Base-by-base conservation (phyloP, 139 green algal genomes). In the Diplosphaera chodatii region DNA sequence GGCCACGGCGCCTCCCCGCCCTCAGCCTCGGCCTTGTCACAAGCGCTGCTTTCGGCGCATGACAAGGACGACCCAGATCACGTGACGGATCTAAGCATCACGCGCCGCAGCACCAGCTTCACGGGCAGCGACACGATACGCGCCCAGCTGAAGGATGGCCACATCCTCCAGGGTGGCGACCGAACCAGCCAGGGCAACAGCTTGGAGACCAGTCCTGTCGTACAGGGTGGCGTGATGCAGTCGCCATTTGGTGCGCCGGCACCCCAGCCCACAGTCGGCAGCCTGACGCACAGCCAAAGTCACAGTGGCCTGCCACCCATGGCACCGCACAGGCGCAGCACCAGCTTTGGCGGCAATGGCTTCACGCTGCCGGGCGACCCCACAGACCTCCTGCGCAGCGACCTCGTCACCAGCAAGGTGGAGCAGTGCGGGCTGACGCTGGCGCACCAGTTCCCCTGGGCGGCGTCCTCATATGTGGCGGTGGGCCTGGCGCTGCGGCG, bases 401-500 rank as follows among this genome's bases (percentile, higher is more conserved):
- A 59, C 48, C 48, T 59, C 10, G 48, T 59, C 48, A 59, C 48
- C 48, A 59, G 48, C 48, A 59, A 59, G 48, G 48, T 77, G 64
- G 72, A 80, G 59, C 55, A 73, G 23, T 81, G 77, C 74, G 76
- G 76, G 4, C 32, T 69, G 32, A 72, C 70, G 67, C 71, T 81
- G 62, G 76, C 76, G 18, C 76, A 81, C 66, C 76, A 81, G 62
- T 81, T 81, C 23, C 76, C 76, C 65, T 82, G 72, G 41, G 69
- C 78, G 67, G 72, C 78, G 20, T 76, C 78, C 16, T 71, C 81
- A 3, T 64, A 29, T 4, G 83, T 87, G 22, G 75, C 77, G n/a
- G 66, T 88, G 13, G 78, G 75, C 29, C 81, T 88, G 21, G 82
- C 85, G 64, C 72, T 88, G 72, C 72, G 83, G 32, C 72, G 83